A percentile compares a stretch with the other conserved stretches of the same genome.
Conservation (phyloP, 2,329 filamentous ascomycete species). For the Macrophomina pseudophaseolina region DNA sequence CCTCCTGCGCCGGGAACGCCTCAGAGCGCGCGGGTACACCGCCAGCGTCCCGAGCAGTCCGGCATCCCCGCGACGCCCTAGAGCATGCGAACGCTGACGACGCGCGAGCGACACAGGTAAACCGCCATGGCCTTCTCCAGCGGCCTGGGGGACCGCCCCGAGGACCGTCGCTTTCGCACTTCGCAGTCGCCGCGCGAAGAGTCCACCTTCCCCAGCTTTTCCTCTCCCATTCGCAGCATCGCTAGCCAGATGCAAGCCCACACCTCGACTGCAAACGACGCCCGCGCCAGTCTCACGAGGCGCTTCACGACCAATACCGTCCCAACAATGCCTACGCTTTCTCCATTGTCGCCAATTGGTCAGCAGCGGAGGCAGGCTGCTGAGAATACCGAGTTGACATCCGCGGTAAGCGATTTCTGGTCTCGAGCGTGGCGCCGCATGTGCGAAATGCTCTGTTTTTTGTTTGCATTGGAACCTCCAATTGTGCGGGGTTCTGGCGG, state of each 20-base stretch:
- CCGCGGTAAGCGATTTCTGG: slow-evolving; percentile 52
- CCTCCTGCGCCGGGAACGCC: slow-evolving; percentile 1
- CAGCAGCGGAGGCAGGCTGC: slow-evolving; percentile 60
- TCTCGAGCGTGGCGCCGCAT: neutral
- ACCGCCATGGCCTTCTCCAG: slow-evolving; percentile 67
- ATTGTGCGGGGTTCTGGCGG: neutral
- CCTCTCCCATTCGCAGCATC: slow-evolving; percentile 71
- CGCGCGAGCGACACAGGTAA: slow-evolving; percentile 19
- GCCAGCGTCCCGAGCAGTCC: slow-evolving; percentile 5
- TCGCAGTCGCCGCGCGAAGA: slow-evolving; percentile 81
- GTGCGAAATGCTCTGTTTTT: slow-evolving; percentile 1
- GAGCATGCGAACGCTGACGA: slow-evolving; percentile 18
- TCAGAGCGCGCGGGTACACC: slow-evolving; percentile 15
- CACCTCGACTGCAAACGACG: slow-evolving; percentile 66
- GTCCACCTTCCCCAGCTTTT: slow-evolving; percentile 71
- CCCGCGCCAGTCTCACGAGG: slow-evolving; percentile 78
- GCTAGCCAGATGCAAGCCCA: slow-evolving; percentile 65
- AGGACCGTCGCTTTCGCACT: slow-evolving; percentile 78
- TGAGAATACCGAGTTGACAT: slow-evolving; percentile 59
- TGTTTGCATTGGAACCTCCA: neutral
- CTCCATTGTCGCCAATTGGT: slow-evolving; percentile 64
- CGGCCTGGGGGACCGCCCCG: slow-evolving; percentile 69
- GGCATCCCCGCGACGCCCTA: slow-evolving; percentile 1
- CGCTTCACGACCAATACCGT: slow-evolving; percentile 90
- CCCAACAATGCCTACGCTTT: slow-evolving; percentile 77